These are phyloP conservation scores for Amphicarpaea edgeworthii DNA, from an alignment of 306 rosid genomes.

Conservation along the genomic window DNA sequence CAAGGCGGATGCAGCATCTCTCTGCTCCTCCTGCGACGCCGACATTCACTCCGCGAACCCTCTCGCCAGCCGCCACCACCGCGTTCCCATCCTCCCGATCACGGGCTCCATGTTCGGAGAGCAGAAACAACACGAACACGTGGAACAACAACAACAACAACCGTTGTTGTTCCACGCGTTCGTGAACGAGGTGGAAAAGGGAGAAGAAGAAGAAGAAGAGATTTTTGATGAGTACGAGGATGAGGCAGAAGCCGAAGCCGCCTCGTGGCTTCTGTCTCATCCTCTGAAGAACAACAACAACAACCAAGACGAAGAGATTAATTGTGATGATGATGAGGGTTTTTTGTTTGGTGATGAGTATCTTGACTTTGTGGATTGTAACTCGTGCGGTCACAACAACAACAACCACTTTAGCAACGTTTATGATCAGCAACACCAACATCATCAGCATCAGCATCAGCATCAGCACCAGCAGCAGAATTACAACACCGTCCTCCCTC, in stretches of 20 bases:
- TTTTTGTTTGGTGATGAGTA: conserved; percentile 67
- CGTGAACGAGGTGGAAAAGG: conserved; percentile 27
- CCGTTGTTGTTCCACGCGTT: too few species aligned
- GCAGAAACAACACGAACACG: neutral
- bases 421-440: conserved; percentile 35
- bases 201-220: conserved; percentile 48
- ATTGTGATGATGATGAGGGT: conserved; percentile 40
- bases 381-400: conserved; percentile 38
- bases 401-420: conserved; percentile 45
- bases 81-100: conserved; percentile 65
- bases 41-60: conserved; percentile 84
- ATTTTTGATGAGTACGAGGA: conserved; percentile 52
- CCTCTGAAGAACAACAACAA: conserved; percentile 52
- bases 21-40: conserved; percentile 78
- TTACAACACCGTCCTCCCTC: neutral
- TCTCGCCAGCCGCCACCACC: conserved; percentile 82
- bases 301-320: conserved; percentile 8
- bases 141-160: too few species aligned
- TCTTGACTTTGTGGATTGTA: conserved; percentile 74
- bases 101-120: conserved; percentile 23
- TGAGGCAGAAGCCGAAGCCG: conserved; percentile 79
- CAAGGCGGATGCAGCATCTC: conserved; percentile 82
- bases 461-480: conserved; percentile 35
- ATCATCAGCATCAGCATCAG: too few species aligned
- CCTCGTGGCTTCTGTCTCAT: conserved; percentile 77